Conservation (phyloP, 2,329 filamentous ascomycete species). For the Nothopassalora personata region DNA sequence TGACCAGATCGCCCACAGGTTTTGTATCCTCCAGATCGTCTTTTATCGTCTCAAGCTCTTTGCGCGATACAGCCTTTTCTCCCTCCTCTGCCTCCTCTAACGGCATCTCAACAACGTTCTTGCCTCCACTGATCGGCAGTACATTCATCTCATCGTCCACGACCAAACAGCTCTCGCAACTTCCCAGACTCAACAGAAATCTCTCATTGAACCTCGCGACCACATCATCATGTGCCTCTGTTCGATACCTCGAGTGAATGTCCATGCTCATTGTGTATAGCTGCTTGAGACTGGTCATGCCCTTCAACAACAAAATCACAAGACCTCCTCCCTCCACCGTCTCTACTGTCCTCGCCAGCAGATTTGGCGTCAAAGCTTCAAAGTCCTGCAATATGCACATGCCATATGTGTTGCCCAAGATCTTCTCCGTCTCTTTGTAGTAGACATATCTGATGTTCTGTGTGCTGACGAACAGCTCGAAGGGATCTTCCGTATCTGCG, state of each 20-base stretch:
- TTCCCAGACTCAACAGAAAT: conserved; percentile 91
- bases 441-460: conserved; percentile 98
- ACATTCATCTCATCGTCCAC: conserved; percentile 98
- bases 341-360: conserved; percentile 89
- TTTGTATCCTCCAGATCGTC: conserved; percentile 79
- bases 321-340: conserved; percentile 95
- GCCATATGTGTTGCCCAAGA: conserved; percentile 93
- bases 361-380: conserved; percentile 94
- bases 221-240: conserved; percentile 92
- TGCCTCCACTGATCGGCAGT: conserved; percentile 90
- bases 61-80: conserved; percentile 63
- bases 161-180: conserved; percentile 88
- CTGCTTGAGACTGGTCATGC: conserved; percentile 95
- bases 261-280: conserved; percentile 97
- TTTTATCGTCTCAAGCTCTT: conserved; percentile 80
- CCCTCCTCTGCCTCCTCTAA: conserved; percentile 65
- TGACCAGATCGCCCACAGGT: conserved; percentile 77
- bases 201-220: conserved; percentile 96
- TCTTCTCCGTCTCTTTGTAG: conserved; percentile 99
- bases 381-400: conserved; percentile 99
- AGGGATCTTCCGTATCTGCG: conserved; percentile 86
- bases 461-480: conserved; percentile 93
- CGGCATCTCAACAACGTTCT: conserved; percentile 76
- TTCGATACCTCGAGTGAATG: conserved; percentile 91
- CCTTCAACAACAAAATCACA: conserved; percentile 84